Base-by-base conservation (phyloP, 2,329 filamentous ascomycete genomes). In the Ramularia endophylla region DNA sequence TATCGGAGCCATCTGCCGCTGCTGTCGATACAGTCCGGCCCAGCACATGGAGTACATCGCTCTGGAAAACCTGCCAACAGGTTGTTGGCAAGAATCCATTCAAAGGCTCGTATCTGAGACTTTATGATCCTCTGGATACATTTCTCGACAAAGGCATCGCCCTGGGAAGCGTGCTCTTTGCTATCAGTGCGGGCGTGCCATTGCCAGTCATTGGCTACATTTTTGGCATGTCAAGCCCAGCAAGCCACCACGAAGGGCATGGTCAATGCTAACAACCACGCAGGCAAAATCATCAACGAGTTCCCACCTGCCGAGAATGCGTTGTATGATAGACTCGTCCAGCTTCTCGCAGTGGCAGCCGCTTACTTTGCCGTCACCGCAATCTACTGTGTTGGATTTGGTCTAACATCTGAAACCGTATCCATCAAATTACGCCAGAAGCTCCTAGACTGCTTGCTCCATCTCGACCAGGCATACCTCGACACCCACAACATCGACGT, bases 381-480 rank as follows among this genome's bases (percentile, higher is more conserved):
- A 57, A 62, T 65, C 12, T 75, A 71, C 61, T 65, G 69, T 2
- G 66, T 69, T 16, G 68, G 66, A 38, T 77, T 72, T 65, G 69
- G 69, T 2, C 60, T 74, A 9, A 63, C 71, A 12, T 71, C 72
- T 11, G 70, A 74, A 50, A 64, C 67, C 34, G 65, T 75, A 8
- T 69, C 70, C 4, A 61, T 70, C 41, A 65, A 65, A 22, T 57
- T 73, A 5, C 63, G 73, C 34, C 66, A 68, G 43, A 62, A 63
- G 27, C 62, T 74, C 22, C 60, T 77, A 11, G 58, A 69, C 27
- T 67, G 67, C 44, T 64, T 71, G 6, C 56, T 76, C 16, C 67
- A 72, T 20, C 66, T 74, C 54, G 72, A 75, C 38, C 70, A 73
- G 51, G 62, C 69, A 8, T 76, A 71, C 51, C 72, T 73, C 46